Percentiles rank a stretch among this genome's conserved stretches.
Conservation (phyloP, 805 yeast genomes). For the Hanseniaspora hatyaiensis region DNA sequence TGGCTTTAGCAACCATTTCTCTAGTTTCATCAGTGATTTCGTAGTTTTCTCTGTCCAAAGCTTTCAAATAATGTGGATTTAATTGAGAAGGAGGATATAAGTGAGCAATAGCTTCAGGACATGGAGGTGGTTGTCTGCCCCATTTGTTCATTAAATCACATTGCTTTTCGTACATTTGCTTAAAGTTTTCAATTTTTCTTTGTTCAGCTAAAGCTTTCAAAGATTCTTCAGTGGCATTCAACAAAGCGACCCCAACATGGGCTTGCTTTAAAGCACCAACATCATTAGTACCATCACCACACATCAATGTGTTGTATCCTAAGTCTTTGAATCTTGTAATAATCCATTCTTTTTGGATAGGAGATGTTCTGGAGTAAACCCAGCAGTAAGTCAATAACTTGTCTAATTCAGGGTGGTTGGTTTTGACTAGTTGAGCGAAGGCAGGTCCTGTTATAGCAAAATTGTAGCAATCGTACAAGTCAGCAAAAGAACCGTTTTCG, state of each 20-base stretch:
- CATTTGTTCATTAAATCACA: conserved; percentile 65
- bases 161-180: conserved; percentile 72
- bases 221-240: conserved; percentile 93
- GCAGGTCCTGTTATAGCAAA: conserved; percentile 92
- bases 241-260: conserved; percentile 92
- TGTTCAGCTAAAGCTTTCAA: conserved; percentile 79
- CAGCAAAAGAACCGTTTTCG: conserved; percentile 32
- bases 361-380: conserved; percentile 97
- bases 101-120: conserved; percentile 82
- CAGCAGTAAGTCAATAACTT: conserved; percentile 78
- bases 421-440: conserved; percentile 40
- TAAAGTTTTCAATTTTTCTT: conserved; percentile 51
- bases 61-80: conserved; percentile 78
- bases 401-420: conserved; percentile 55
- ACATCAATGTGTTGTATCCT: conserved; percentile 92
- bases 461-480: conserved; percentile 60
- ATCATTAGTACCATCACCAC: conserved; percentile 99
- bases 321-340: conserved; percentile 69
- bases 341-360: conserved; percentile 86
- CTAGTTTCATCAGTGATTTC: conserved; percentile 63
- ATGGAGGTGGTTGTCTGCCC: conserved; percentile 74
- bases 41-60: conserved; percentile 76
- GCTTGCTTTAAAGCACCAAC: conserved; percentile 99
- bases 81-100: conserved; percentile 89
- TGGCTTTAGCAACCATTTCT: conserved; percentile 44